phyloP scores from a whole-genome alignment of 768 basidiomycete genomes.

The Boletus subcaerulescens region DNA sequence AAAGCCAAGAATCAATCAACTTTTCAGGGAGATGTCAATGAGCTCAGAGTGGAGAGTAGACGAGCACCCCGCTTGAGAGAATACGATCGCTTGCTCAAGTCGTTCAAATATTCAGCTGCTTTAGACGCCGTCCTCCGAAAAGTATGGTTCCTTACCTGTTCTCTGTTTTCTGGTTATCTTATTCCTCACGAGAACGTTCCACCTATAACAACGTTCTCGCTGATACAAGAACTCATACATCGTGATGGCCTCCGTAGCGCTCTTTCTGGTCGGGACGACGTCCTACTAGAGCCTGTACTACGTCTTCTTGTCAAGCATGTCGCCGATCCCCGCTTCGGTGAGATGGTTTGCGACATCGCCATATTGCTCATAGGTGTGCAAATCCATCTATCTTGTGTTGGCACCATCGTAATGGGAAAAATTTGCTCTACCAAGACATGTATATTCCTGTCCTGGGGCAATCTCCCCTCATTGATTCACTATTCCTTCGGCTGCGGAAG shows the following conservation, averaged over 20 bases:
- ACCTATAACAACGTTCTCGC: constrained; percentile 81
- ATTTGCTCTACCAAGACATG: constrained; percentile 58
- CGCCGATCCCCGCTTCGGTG: constrained; percentile 89
- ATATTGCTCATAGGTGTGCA: constrained; percentile 77
- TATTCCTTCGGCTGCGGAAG: constrained; percentile 77
- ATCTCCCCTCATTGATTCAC: constrained; percentile 85
- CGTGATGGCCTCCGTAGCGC: constrained; percentile 87
- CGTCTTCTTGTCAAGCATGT: constrained; percentile 81
- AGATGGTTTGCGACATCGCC: constrained; percentile 78
- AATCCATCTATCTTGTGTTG: not conserved
- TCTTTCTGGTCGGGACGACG: constrained; percentile 87
- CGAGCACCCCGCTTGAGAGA: constrained; percentile 71
- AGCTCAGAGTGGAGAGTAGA: constrained; percentile 74
- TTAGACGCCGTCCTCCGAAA: constrained; percentile 88
- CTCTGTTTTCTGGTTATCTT: not conserved
- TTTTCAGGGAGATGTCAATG: constrained; percentile 61
- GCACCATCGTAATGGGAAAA: constrained; percentile 3
- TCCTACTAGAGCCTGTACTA: constrained; percentile 89
- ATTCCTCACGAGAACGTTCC: constrained; percentile 61
- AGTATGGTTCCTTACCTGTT: constrained; percentile 38
- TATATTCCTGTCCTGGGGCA: constrained; percentile 91
- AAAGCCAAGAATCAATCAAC: constrained; percentile 49
- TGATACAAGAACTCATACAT: constrained; percentile 91
- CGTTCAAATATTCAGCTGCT: constrained; percentile 92
- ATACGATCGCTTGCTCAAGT: constrained; percentile 87